Conservation (phyloP, 1,139 yeast species). For the Meyerozyma athensensis region DNA sequence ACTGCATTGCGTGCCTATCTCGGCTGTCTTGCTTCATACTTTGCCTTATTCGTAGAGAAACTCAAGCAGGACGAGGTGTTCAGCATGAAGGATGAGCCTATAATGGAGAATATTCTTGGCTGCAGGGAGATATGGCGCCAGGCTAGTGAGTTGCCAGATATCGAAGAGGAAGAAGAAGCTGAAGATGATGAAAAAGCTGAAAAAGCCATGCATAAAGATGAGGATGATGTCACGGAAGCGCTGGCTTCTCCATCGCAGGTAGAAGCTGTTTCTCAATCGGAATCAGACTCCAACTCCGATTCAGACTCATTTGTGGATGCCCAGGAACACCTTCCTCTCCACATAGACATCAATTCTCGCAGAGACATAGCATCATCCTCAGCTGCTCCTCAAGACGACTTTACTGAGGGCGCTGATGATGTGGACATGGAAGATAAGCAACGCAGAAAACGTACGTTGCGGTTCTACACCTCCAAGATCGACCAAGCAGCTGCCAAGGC, state of each 20-base stretch:
- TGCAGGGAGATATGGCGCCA: slow-evolving; percentile 90
- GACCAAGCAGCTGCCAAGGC: slow-evolving; percentile 72
- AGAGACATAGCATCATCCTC: not conserved
- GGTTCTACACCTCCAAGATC: slow-evolving; percentile 95
- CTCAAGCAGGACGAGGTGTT: slow-evolving; percentile 52
- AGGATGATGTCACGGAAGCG: slow-evolving; percentile 17
- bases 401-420: slow-evolving; percentile 61
- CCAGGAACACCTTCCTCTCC: slow-evolving; percentile 16
- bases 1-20: slow-evolving; percentile 78
- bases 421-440: slow-evolving; percentile 85
- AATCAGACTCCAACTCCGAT: not conserved
- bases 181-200: slow-evolving; percentile 14
- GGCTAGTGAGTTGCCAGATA: slow-evolving; percentile 48
- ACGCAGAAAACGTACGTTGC: slow-evolving; percentile 74
- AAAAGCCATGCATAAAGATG: slow-evolving; percentile 17
- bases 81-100: slow-evolving; percentile 75
- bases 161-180: slow-evolving; percentile 9
- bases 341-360: slow-evolving; percentile 29
- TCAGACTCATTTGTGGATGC: slow-evolving; percentile 10
- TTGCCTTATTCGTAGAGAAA: slow-evolving; percentile 62
- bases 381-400: slow-evolving; percentile 38
- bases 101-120: slow-evolving; percentile 79
- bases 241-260: not conserved
- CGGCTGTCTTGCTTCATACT: slow-evolving; percentile 69
- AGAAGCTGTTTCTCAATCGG: not conserved